Evolutionary conservation across 2,329 filamentous ascomycete species (phyloP).

Genomic region (Monilinia fructicola): DNA sequence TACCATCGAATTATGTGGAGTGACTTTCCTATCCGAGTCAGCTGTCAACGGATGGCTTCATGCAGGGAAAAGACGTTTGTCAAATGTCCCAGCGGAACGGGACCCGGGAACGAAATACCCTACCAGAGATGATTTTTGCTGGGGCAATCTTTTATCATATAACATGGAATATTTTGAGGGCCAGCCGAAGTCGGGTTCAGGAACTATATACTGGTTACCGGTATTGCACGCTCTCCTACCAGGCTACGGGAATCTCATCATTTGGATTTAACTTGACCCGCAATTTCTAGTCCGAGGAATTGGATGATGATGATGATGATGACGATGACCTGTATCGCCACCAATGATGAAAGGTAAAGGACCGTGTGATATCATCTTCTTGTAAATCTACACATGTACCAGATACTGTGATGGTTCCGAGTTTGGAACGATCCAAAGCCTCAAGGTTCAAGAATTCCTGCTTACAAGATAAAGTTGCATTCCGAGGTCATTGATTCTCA

Average conservation of each 20-base stretch:
- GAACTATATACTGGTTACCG: neutral
- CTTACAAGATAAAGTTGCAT: slow-evolving; percentile 2
- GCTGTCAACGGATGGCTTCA: slow-evolving; percentile 13
- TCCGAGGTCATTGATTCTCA: neutral
- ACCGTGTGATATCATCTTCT: neutral
- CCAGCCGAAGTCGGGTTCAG: neutral
- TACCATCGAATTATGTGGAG: slow-evolving; percentile 22
- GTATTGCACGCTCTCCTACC: neutral
- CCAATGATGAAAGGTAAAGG: neutral
- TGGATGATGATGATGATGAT: slow-evolving; percentile 1
- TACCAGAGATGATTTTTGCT: slow-evolving; percentile 10
- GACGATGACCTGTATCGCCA: neutral
- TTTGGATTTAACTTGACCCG: neutral
- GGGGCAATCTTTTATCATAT: neutral
- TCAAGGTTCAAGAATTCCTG: neutral
- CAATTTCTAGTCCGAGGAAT: neutral
- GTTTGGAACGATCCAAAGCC: neutral
- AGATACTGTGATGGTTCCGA: neutral
- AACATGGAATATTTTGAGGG: neutral
- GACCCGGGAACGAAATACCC: slow-evolving; percentile 11
- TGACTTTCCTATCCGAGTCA: slow-evolving; percentile 8
- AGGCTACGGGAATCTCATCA: neutral
- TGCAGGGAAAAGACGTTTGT: slow-evolving; percentile 9
- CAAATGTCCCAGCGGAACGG: slow-evolving; percentile 17
- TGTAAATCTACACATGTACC: neutral